Evolutionary conservation across 2,329 filamentous ascomycete species (phyloP).

Genomic region (Coniochaeta sp.): DNA sequence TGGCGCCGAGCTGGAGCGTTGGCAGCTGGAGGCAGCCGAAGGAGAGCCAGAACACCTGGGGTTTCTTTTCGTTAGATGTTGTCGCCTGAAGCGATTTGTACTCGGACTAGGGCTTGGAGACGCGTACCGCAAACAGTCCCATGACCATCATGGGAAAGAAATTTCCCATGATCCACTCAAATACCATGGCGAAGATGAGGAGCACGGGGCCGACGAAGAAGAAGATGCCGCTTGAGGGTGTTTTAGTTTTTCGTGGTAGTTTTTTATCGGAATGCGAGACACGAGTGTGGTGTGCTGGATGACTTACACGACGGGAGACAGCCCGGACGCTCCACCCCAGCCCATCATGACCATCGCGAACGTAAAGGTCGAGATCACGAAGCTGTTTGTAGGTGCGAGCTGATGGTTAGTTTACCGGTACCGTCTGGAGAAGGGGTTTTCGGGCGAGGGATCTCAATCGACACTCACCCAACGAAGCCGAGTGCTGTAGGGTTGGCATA

Average conservation of each 20-base stretch:
- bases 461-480: slow-evolving; percentile 26
- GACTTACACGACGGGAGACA: slow-evolving; percentile 25
- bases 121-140: slow-evolving; percentile 34
- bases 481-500: slow-evolving; percentile 29
- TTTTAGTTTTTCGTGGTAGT: not conserved
- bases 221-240: slow-evolving; percentile 24
- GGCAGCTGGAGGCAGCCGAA: slow-evolving; percentile 44
- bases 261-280: not conserved
- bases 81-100: not conserved
- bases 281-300: no score
- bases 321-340: slow-evolving; percentile 25
- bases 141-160: slow-evolving; percentile 46
- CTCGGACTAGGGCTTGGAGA: not conserved
- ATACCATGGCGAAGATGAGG: slow-evolving; percentile 37
- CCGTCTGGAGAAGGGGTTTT: not conserved
- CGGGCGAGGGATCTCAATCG: not conserved
- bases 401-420: not conserved
- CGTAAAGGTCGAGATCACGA: slow-evolving; percentile 28
- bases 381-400: slow-evolving; percentile 12
- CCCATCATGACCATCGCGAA: slow-evolving; percentile 29
- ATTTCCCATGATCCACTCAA: slow-evolving; percentile 45
- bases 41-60: slow-evolving; percentile 34
- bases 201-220: slow-evolving; percentile 37
- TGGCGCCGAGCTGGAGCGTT: slow-evolving; percentile 34
- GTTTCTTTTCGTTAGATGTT: not conserved